Conservation (phyloP, 768 basidiomycete species). For the Russula emetica region DNA sequence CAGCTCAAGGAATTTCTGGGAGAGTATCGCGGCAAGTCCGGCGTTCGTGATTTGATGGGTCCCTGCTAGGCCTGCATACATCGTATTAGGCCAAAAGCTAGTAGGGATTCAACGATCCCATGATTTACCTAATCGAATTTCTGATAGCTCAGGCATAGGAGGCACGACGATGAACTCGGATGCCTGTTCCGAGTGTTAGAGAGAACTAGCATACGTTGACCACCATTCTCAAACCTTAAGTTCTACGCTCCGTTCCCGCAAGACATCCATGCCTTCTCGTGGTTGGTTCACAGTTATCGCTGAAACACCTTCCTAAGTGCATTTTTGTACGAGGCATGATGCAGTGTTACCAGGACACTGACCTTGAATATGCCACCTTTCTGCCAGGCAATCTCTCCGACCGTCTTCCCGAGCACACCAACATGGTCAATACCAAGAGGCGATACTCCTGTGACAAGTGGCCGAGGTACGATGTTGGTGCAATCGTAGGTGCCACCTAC, state of each 20-base stretch:
- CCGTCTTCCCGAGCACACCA: slow-evolving; percentile 78
- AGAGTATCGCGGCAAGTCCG: slow-evolving; percentile 72
- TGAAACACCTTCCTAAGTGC: slow-evolving; percentile 63
- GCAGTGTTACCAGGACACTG: slow-evolving; percentile 17
- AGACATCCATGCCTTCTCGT: slow-evolving; percentile 57
- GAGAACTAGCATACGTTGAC: not conserved
- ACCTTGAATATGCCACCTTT: slow-evolving; percentile 98
- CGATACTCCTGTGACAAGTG: slow-evolving; percentile 86
- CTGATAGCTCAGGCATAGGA: slow-evolving; percentile 44
- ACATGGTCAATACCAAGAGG: slow-evolving; percentile 92
- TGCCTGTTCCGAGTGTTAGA: slow-evolving; percentile 41
- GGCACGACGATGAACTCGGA: slow-evolving; percentile 67
- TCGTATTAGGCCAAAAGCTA: slow-evolving; percentile 13
- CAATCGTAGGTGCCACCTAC: slow-evolving; percentile 93
- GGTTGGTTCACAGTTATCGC: slow-evolving; percentile 83
- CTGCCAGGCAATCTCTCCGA: slow-evolving; percentile 88
- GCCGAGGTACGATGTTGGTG: slow-evolving; percentile 91
- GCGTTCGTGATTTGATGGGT: slow-evolving; percentile 87
- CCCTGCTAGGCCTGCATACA: slow-evolving; percentile 69
- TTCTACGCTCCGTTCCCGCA: slow-evolving; percentile 63
- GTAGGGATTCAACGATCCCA: not conserved
- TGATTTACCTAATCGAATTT: slow-evolving; percentile 57
- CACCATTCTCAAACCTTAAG: slow-evolving; percentile 46
- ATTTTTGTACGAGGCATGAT: not conserved
- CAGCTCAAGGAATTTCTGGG: slow-evolving; percentile 55